Evolutionary conservation across 2,329 filamentous ascomycete species (phyloP), one percentile per base, ranked within the genome.

Genomic region (Aspergillus texensis): DNA sequence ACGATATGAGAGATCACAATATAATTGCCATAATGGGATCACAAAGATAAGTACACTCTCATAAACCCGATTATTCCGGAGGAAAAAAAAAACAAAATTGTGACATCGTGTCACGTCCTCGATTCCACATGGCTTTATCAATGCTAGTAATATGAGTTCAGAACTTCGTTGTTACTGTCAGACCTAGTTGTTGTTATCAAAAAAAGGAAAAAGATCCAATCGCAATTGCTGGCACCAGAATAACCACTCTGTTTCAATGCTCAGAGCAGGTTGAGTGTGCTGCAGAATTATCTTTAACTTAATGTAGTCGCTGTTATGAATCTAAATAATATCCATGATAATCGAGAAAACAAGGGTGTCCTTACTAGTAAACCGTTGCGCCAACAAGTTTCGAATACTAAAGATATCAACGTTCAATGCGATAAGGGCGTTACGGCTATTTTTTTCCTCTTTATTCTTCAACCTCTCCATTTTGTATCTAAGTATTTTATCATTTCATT

Each of bases 361-460:
- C 45, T 63, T 58, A 56, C 45, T 45, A 62, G 61, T 61, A 60
- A 50, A 53, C 32, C 24, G 60, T 55, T 58, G 57, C 55, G 52
- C 55, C 48, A 57, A 41, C 53, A 21, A 53, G 53, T 19, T 28
- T 30, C 14, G 4, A 55, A 39, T 24, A 10, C 8, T 24, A 21
- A 14, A 21, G 28, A 28, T 26, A 28, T 8, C 24, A 39, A 39
- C 16, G 21, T 50, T 16, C 26, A n/a, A 58, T 39, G 53, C 48
- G 12, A 32, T 64, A 57, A 50, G 32, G 26, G 34, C 5, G 54
- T 58, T 36, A 39, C 32, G 21, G 12, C 32, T 54, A 55, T 53
- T 54, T 41, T 43, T 43, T 32, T n/a, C 61, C 36, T 32, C 26
- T 6, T 21, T n/a, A 5, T 46, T 12, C 10, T 26, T 16, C 11